Conservation (phyloP, 352 stramenopile genomes). For the Pythium rishiriense region DNA sequence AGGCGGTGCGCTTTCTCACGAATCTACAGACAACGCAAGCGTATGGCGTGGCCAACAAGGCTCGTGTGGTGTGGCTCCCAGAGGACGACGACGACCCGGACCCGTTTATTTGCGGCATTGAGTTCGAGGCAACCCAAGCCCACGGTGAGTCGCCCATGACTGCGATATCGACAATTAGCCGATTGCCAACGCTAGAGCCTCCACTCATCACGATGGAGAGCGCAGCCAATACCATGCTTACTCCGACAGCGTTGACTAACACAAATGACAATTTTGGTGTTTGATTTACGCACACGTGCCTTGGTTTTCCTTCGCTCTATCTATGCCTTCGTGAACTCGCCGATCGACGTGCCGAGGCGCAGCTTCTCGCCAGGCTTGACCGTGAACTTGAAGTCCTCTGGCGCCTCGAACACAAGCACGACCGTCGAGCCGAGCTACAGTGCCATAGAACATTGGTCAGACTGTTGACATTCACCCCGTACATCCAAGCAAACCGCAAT, state of each 20-base stretch:
- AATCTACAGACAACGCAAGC: conserved; percentile 7
- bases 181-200: not conserved
- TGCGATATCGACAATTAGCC: not conserved
- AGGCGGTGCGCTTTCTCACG: not conserved
- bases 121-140: not conserved
- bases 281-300: not conserved
- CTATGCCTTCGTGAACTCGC: conserved; percentile 21
- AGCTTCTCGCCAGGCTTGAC: conserved; percentile 78
- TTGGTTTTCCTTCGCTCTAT: not conserved
- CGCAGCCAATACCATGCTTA: not conserved
- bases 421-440: conserved; percentile 77
- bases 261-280: not conserved
- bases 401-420: conserved; percentile 84
- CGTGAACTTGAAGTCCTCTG: conserved; percentile 73
- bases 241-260: not conserved
- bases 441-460: not conserved
- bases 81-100: not conserved
- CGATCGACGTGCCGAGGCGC: conserved; percentile 21
- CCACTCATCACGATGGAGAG: not conserved
- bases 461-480: not conserved
- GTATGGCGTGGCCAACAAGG: not conserved
- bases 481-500: not conserved
- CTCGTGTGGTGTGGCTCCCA: not conserved
- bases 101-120: conserved; percentile 1
- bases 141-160: not conserved